Percentiles rank a stretch among this genome's conserved stretches.
phyloP scores from a whole-genome alignment of 495 filamentous ascomycete species.

The Penicillium canescens region DNA sequence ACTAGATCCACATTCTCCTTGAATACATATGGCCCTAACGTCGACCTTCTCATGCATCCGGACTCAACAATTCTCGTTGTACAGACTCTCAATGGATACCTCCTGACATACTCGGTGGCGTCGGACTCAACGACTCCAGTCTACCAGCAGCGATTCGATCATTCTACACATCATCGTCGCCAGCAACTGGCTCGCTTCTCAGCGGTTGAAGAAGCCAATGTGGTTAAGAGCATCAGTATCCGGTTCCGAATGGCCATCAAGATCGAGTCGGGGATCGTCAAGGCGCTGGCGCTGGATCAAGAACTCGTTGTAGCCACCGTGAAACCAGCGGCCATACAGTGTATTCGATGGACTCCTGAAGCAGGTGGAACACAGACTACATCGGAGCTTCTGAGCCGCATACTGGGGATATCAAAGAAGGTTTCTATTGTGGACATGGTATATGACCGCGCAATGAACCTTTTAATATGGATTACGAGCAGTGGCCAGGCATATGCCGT shows the following conservation, averaged over 20 bases:
- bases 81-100: constrained; percentile 83
- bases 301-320: constrained; percentile 92
- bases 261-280: constrained; percentile 91
- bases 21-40: constrained; percentile 80
- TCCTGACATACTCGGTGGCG: constrained; percentile 93
- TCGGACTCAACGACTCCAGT: constrained; percentile 79
- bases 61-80: constrained; percentile 90
- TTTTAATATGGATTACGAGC: constrained; percentile 89
- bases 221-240: constrained; percentile 81
- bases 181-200: constrained; percentile 69
- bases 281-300: constrained; percentile 85
- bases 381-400: constrained; percentile 85
- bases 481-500: constrained; percentile 92
- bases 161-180: constrained; percentile 65
- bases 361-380: constrained; percentile 79
- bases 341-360: constrained; percentile 91
- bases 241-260: constrained; percentile 98
- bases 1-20: constrained; percentile 78
- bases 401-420: constrained; percentile 80
- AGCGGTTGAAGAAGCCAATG: constrained; percentile 65
- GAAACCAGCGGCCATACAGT: constrained; percentile 92
- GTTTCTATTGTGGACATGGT: constrained; percentile 80
- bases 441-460: constrained; percentile 95
- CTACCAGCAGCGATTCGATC: constrained; percentile 77
- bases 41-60: constrained; percentile 81